Percentiles rank a stretch among this genome's conserved stretches.
Conservation (phyloP, 495 filamentous ascomycete genomes). For the Aspergillus kassunensis region DNA sequence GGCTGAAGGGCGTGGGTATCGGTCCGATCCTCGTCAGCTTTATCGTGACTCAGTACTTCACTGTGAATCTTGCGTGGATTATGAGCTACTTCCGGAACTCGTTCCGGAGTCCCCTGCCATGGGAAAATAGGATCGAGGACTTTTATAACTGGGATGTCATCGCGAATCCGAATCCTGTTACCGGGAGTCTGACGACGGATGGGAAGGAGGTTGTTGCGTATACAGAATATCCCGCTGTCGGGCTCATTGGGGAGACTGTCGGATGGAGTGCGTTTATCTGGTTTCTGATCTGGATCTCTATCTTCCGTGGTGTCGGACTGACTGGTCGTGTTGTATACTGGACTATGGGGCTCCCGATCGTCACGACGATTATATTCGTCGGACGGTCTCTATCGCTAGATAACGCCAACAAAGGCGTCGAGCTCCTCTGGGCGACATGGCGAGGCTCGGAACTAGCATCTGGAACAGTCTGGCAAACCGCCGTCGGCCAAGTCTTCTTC, state of each 20-base stretch:
- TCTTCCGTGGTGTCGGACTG: slow-evolving; percentile 35
- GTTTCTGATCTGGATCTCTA: slow-evolving; percentile 38
- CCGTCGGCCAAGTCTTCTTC: slow-evolving; percentile 27
- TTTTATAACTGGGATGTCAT: slow-evolving; percentile 34
- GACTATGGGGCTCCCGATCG: slow-evolving; percentile 42
- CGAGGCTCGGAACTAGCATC: slow-evolving; percentile 21
- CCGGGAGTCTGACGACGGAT: slow-evolving; percentile 20
- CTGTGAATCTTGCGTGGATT: slow-evolving; percentile 37
- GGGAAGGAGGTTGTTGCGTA: slow-evolving; percentile 17
- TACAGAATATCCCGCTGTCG: slow-evolving; percentile 19
- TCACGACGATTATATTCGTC: slow-evolving; percentile 35
- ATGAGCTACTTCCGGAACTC: slow-evolving; percentile 41
- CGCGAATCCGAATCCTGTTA: slow-evolving; percentile 23
- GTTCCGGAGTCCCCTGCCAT: slow-evolving; percentile 35
- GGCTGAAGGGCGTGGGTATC: slow-evolving; percentile 35
- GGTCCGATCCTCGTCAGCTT: slow-evolving; percentile 32
- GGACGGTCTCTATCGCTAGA: slow-evolving; percentile 30
- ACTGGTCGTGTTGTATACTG: slow-evolving; percentile 42
- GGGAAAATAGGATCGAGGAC: slow-evolving; percentile 30
- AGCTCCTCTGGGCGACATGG: slow-evolving; percentile 27
- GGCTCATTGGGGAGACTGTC: slow-evolving; percentile 31
- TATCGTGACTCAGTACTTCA: slow-evolving; percentile 36
- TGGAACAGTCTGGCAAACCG: slow-evolving; percentile 27
- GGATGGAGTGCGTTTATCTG: slow-evolving; percentile 39
- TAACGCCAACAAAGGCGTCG: slow-evolving; percentile 29